Evolutionary conservation across 192 early-diverging fungal genomes (phyloP), one percentile per base, ranked within the genome.

Genomic region (Backusella morwellensis): DNA sequence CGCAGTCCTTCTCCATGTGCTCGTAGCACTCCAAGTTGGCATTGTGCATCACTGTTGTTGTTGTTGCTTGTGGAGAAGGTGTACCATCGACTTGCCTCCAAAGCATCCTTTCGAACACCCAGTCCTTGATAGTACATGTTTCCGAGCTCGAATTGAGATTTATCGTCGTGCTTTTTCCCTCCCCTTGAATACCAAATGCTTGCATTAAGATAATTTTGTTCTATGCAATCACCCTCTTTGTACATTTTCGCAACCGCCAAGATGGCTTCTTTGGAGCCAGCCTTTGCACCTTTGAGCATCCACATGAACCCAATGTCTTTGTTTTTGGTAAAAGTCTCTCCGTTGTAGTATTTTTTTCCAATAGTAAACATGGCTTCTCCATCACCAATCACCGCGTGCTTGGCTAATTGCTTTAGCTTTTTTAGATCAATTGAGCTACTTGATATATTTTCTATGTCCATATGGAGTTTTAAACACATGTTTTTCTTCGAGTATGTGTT

Each of bases 51-150:
- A 14, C 21, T 41, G 41, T 71, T 41, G n/a, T 41, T 42, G 7
- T 50, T 36, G 40, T 38, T 8, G 42, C 15, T 44, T 29, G 70
- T 44, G 3, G 40, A 38, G 2, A 47, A 26, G 9, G 38, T 47
- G 2, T 91, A 91, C 87, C 87, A 87, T 78, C 81, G 70, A 72
- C 95, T 88, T 15, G 94, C 93, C 47, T 82, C 78, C 8, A 70
- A 75, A 11, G 87, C 86, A 80, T 93, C 88, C 81, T 92, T 90
- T 42, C 87, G 87, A 15, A 86, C 82, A 26, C 91, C 93, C 68
- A 90, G 87, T 6, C 85, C 93, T 78, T 94, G 91, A 44, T 91
- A 91, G 77, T 92, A 96, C 69, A 93, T 95, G 70, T 89, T 92
- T 7, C 93, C 95, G n/a, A 95, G 82, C 77, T 88, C 89, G 83